A percentile compares a stretch with the other conserved stretches of the same genome.
phyloP scores from a whole-genome alignment of 192 early-diverging fungal species.

The Backusella sp. region DNA sequence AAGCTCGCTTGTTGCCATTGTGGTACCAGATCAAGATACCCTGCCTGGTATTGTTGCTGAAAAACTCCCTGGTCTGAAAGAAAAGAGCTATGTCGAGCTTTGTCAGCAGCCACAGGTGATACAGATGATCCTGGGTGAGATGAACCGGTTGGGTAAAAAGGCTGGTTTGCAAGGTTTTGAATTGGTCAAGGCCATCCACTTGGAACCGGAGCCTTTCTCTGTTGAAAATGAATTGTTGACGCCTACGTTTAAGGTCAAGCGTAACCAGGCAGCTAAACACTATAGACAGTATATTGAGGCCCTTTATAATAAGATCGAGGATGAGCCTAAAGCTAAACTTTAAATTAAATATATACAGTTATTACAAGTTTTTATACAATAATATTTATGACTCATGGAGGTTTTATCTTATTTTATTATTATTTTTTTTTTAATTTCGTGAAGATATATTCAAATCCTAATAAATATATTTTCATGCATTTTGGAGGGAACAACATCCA shows the following conservation, averaged over 20 bases:
- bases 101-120: conserved; percentile 48
- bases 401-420: neutral
- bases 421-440: neutral
- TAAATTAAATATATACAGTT: neutral
- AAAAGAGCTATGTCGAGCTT: conserved; percentile 44
- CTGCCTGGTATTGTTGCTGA: conserved; percentile 47
- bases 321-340: neutral
- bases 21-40: conserved; percentile 53
- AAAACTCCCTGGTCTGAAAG: conserved; percentile 16
- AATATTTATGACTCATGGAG: neutral
- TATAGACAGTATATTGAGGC: conserved; percentile 10
- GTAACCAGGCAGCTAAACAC: neutral
- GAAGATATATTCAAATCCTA: neutral
- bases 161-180: conserved; percentile 64
- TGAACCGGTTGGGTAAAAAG: conserved; percentile 56
- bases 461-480: neutral
- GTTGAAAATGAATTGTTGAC: conserved; percentile 86
- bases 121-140: conserved; percentile 49
- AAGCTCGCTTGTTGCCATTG: conserved; percentile 46
- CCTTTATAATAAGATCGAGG: conserved; percentile 10
- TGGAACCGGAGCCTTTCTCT: conserved; percentile 73
- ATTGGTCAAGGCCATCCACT: conserved; percentile 65
- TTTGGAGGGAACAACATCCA: neutral
- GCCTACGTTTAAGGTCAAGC: conserved; percentile 60
- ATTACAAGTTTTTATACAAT: neutral